phyloP scores from a whole-genome alignment of 257 asterid genomes.

The Salvia hispanica region DNA sequence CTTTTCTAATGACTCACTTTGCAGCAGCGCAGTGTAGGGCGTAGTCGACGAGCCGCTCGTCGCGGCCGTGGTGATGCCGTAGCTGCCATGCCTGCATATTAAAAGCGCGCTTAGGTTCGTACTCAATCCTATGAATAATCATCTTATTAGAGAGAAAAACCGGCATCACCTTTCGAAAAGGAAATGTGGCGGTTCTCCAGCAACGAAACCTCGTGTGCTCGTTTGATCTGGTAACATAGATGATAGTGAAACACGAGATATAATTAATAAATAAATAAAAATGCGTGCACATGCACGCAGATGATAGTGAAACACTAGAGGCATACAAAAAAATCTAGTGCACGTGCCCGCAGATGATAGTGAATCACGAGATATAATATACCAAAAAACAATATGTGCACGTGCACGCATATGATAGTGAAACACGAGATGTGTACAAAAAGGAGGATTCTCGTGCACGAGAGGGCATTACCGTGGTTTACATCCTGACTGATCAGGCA shows the following conservation, averaged over 20 bases:
- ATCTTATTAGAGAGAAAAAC: neutral
- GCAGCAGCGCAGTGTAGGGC: slow-evolving; percentile 30
- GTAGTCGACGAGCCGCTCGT: slow-evolving; percentile 36
- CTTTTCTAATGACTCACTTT: neutral
- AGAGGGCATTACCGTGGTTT: slow-evolving; percentile 37
- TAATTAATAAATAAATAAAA: neutral
- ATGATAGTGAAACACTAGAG: no score
- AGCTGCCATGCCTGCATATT: slow-evolving; percentile 52
- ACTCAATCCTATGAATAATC: no score
- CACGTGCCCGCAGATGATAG: no score
- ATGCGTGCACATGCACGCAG: no score
- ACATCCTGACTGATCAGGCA: slow-evolving; percentile 21
- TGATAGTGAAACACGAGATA: slow-evolving; percentile 6
- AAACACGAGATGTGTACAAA: neutral
- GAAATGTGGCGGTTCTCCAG: slow-evolving; percentile 56
- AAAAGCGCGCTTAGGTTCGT: no score
- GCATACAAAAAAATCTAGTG: no score
- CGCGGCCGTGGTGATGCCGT: slow-evolving; percentile 35
- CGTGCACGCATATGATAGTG: neutral
- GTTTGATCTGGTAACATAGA: slow-evolving; percentile 30
- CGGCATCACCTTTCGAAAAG: slow-evolving; percentile 52
- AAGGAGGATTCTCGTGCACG: neutral
- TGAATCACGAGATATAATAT: no score
- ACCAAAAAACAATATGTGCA: no score
- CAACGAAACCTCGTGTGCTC: slow-evolving; percentile 46